phyloP scores from a whole-genome alignment of 140 eudicot species.

The Oenanthe javanica region DNA sequence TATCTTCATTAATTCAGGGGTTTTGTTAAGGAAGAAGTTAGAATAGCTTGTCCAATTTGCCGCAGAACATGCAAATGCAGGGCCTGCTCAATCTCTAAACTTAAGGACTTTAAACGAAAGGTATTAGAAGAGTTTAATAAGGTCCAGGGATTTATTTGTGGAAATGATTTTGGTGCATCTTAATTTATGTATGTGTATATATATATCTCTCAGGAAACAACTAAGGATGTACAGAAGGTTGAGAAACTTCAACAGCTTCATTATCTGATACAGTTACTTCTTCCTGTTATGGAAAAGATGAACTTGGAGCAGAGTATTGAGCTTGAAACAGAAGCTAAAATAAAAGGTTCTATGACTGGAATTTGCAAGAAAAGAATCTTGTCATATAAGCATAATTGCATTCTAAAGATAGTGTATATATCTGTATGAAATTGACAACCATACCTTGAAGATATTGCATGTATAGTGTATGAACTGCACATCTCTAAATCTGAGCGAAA shows the following conservation, averaged over 20 bases:
- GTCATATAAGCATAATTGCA: neutral
- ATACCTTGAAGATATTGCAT: neutral
- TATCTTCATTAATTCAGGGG: constrained; percentile 35
- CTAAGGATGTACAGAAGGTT: constrained; percentile 35
- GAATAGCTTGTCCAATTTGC: constrained; percentile 72
- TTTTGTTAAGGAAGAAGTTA: constrained; percentile 55
- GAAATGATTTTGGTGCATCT: constrained; percentile 16
- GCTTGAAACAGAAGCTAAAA: constrained; percentile 58
- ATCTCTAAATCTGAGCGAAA: neutral
- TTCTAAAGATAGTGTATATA: neutral
- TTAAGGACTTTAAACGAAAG: constrained; percentile 37
- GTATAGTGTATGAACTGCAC: neutral
- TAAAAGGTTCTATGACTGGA: constrained; percentile 43
- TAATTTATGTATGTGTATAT: neutral
- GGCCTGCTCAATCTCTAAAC: constrained; percentile 37
- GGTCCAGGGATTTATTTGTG: neutral
- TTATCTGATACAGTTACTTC: constrained; percentile 57
- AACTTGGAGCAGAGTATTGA: constrained; percentile 56
- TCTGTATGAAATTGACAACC: neutral
- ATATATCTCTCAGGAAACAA: constrained; percentile 41
- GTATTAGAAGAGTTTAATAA: constrained; percentile 25
- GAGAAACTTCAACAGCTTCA: constrained; percentile 43
- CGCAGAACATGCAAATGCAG: constrained; percentile 65
- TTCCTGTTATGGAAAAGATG: constrained; percentile 64
- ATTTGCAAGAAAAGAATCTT: neutral